phyloP scores from a whole-genome alignment of 768 basidiomycete species.

The Kondoa malvinella region DNA sequence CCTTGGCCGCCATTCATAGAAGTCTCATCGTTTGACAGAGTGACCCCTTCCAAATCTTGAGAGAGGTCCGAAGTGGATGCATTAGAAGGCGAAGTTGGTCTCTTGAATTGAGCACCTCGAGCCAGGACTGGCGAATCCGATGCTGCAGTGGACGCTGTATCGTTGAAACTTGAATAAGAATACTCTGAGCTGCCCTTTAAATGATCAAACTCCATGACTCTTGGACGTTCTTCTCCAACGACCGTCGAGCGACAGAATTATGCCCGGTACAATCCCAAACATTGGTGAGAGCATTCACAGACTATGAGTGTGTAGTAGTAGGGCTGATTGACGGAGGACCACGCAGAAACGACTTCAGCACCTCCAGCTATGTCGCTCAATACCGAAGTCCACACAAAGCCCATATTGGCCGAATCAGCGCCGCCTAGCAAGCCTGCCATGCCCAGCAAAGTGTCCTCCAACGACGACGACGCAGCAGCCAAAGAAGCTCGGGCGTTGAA shows the following conservation, averaged over 20 bases:
- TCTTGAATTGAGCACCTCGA: too few relatives aligned
- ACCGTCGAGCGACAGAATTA: too few relatives aligned
- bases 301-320: not conserved
- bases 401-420: not conserved
- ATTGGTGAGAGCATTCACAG: not conserved
- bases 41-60: too few relatives aligned
- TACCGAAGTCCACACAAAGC: not conserved
- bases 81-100: too few relatives aligned
- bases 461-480: not conserved
- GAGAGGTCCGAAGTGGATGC: too few relatives aligned
- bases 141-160: not conserved
- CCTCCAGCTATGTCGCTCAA: not conserved
- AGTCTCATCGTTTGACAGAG: too few relatives aligned
- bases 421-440: not conserved
- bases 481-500: conserved; percentile 36
- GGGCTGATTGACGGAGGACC: not conserved
- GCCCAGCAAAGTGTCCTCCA: not conserved
- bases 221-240: too few relatives aligned
- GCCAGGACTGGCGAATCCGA: not conserved
- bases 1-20: not conserved
- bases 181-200: not conserved
- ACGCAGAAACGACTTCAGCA: not conserved
- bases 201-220: not conserved
- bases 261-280: not conserved
- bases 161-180: not conserved